These are phyloP conservation scores for Coemansia sp. DNA, from an alignment of 192 early-diverging fungal genomes.

Conservation along the genomic window DNA sequence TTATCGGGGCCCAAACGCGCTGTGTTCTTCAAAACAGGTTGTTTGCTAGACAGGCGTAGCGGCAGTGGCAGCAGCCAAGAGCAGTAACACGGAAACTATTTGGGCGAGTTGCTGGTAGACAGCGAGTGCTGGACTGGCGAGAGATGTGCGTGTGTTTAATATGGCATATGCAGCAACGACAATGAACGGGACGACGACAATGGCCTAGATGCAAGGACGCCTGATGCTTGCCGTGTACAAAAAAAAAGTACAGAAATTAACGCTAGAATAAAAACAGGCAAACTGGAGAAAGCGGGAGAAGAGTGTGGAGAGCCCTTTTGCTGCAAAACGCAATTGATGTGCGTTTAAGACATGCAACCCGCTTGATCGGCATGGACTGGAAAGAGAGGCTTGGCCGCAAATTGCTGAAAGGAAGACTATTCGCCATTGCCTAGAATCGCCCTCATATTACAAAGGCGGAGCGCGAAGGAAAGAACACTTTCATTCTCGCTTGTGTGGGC, in stretches of 20 bases:
- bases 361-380: slow-evolving; percentile 3
- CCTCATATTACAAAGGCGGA: slow-evolving; percentile 7
- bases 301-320: neutral
- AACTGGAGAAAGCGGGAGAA: neutral
- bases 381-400: neutral
- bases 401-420: neutral
- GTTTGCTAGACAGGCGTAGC: neutral
- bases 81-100: slow-evolving; percentile 6
- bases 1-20: neutral
- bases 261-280: neutral
- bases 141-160: neutral
- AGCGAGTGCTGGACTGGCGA: neutral
- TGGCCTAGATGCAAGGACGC: no score
- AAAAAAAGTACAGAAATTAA: slow-evolving; percentile 9
- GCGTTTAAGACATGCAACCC: slow-evolving; percentile 1
- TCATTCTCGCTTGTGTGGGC: neutral
- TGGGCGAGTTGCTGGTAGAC: no score
- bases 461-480: neutral
- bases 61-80: no score
- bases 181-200: no score
- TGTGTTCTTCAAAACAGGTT: neutral
- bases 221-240: no score
- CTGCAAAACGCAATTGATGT: neutral
- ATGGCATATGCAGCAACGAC: neutral
- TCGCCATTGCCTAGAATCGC: neutral